Evolutionary conservation across 768 basidiomycete species (phyloP).

Genomic region (Panaeolus papilionaceus): DNA sequence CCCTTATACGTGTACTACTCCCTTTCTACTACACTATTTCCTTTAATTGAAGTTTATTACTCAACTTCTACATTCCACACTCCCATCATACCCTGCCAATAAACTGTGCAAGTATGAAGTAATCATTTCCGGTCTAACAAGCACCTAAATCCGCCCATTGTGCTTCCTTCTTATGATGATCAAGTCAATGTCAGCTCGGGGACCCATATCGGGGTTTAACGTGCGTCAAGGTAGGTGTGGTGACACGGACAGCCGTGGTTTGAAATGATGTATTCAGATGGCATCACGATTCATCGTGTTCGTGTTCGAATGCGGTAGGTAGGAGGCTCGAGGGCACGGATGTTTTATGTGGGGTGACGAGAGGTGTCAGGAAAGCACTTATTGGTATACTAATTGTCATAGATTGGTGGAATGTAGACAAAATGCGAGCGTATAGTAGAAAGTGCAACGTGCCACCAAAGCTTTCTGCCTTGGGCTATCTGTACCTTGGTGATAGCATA

Average conservation of each 20-base stretch:
- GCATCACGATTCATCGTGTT: background rate
- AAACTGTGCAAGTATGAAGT: background rate
- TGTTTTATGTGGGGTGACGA: background rate
- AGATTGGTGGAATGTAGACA: background rate
- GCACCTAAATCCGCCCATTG: background rate
- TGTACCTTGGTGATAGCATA: background rate
- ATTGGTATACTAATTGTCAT: background rate
- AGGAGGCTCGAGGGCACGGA: background rate
- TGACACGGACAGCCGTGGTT: background rate
- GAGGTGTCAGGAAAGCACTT: background rate
- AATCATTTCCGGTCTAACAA: background rate
- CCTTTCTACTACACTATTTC: background rate
- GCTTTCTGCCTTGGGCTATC: background rate
- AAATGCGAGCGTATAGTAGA: background rate
- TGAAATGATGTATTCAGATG: background rate
- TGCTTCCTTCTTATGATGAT: background rate
- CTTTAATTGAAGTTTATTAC: background rate
- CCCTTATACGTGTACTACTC: background rate
- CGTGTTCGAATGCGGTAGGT: slow-evolving; percentile 1
- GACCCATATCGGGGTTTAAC: background rate
- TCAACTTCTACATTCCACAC: background rate
- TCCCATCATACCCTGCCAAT: background rate
- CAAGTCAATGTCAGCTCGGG: background rate
- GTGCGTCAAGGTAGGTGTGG: too few relatives aligned
- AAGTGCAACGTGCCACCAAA: background rate